A percentile compares a stretch with the other conserved stretches of the same genome.
These are phyloP conservation scores for Debaryomyces sp. DNA, from an alignment of 1,139 yeast species.

Conservation along the genomic window DNA sequence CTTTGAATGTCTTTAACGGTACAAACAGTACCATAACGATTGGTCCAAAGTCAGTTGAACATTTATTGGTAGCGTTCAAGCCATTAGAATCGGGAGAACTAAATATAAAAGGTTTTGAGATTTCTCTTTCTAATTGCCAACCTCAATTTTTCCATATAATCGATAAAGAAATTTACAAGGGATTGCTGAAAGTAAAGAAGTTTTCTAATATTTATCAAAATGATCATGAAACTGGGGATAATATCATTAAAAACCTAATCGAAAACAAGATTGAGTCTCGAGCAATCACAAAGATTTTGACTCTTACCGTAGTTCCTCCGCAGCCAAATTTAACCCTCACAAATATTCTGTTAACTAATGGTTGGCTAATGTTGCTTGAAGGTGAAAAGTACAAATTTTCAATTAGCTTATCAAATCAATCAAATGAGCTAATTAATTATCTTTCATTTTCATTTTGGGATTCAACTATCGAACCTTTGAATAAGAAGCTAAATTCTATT, in stretches of 20 bases:
- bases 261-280: conserved; percentile 22
- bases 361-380: conserved; percentile 78
- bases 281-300: conserved; percentile 20
- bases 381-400: conserved; percentile 65
- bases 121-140: conserved; percentile 31
- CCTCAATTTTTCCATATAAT: conserved; percentile 34
- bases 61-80: conserved; percentile 38
- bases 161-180: conserved; percentile 26
- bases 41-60: conserved; percentile 34
- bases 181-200: conserved; percentile 18
- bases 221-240: conserved; percentile 14
- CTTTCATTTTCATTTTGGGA: conserved; percentile 69
- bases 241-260: conserved; percentile 26
- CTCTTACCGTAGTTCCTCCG: conserved; percentile 54
- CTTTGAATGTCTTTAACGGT: conserved; percentile 1
- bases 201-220: neutral
- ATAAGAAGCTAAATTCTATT: conserved; percentile 31
- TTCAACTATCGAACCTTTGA: conserved; percentile 69
- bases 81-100: conserved; percentile 36
- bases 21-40: conserved; percentile 18
- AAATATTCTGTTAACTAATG: conserved; percentile 58
- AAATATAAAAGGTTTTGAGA: conserved; percentile 34
- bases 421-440: conserved; percentile 57
- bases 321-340: conserved; percentile 67
- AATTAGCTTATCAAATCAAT: conserved; percentile 58